These are phyloP conservation scores for Moelleriella libera DNA, from an alignment of 2,329 filamentous ascomycete genomes.

Conservation along the genomic window DNA sequence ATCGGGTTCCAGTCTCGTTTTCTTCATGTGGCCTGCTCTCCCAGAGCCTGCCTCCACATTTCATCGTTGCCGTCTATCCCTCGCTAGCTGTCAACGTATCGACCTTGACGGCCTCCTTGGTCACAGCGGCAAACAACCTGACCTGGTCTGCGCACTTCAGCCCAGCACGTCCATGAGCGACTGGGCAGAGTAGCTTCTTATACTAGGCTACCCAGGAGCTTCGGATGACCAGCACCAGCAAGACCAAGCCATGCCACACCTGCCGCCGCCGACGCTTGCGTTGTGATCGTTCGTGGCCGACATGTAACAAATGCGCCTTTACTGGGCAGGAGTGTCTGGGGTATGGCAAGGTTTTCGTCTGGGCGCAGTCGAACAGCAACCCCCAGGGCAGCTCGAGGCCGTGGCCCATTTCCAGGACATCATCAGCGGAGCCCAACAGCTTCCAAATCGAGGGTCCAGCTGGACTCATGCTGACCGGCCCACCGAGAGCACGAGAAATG, in stretches of 20 bases:
- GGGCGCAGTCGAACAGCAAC: conserved; percentile 36
- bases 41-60: too few species aligned
- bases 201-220: background rate
- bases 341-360: conserved; percentile 46
- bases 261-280: conserved; percentile 46
- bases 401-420: conserved; percentile 10
- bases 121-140: background rate
- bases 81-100: background rate
- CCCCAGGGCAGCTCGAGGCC: conserved; percentile 30
- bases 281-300: conserved; percentile 45
- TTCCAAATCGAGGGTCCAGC: background rate
- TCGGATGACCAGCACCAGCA: conserved; percentile 18
- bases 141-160: too few species aligned
- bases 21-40: too few species aligned
- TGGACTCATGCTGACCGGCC: background rate
- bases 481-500: background rate
- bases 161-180: too few species aligned
- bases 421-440: background rate
- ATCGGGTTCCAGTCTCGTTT: too few species aligned
- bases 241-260: conserved; percentile 41
- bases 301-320: conserved; percentile 43
- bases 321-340: conserved; percentile 45
- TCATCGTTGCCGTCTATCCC: too few species aligned
- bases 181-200: too few species aligned
- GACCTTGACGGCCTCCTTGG: background rate